Evolutionary conservation across 169 alveolate genomes (phyloP).

Genomic region (Blepharisma undulans): DNA sequence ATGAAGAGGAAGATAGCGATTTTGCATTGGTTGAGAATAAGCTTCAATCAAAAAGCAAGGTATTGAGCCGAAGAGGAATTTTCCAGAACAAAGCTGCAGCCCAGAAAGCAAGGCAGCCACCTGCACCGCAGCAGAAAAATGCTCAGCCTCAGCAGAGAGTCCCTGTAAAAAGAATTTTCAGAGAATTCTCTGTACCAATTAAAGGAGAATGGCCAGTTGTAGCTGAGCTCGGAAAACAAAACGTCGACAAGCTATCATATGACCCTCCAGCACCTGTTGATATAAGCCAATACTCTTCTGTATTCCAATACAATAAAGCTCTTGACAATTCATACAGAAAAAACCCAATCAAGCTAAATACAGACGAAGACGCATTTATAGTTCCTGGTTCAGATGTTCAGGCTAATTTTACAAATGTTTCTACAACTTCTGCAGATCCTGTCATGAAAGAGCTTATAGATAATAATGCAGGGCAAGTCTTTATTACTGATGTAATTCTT

Average conservation of each 20-base stretch:
- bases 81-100: neutral
- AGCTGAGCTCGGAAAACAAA: constrained; percentile 29
- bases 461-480: neutral
- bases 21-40: constrained; percentile 3
- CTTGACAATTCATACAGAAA: neutral
- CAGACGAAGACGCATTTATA: neutral
- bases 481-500: constrained; percentile 9
- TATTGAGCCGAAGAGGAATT: neutral
- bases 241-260: neutral
- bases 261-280: constrained; percentile 7
- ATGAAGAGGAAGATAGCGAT: constrained; percentile 25
- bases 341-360: neutral
- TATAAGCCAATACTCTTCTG: neutral
- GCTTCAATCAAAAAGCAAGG: constrained; percentile 5
- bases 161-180: neutral
- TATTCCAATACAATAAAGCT: neutral
- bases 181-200: constrained; percentile 16
- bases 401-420: neutral
- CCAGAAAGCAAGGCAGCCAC: neutral
- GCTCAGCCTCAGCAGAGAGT: neutral
- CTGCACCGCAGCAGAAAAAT: neutral
- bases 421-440: neutral
- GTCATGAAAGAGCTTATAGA: neutral
- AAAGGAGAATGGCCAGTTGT: constrained; percentile 16
- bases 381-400: neutral